Conservation (phyloP, 1,284 basidiomycete genomes). For the Singerocomus inundabilis region DNA sequence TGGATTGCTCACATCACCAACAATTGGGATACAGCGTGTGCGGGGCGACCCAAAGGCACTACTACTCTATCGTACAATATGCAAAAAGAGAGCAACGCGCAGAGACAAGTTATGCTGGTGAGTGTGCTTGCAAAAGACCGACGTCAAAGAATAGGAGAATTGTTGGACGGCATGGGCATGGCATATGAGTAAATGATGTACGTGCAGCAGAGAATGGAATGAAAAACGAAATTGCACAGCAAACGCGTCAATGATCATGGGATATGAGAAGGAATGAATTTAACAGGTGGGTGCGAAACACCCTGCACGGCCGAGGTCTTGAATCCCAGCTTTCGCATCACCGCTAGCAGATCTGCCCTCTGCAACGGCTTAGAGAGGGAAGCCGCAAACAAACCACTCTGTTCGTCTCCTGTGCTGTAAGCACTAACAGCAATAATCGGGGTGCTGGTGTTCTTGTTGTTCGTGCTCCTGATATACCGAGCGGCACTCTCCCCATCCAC, state of each 20-base stretch:
- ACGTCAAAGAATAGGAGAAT: conserved; percentile 2
- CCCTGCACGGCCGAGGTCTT: conserved; percentile 76
- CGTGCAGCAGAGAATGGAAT: conserved; percentile 35
- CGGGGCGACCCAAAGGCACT: conserved; percentile 4
- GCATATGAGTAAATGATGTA: conserved; percentile 34
- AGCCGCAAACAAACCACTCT: conserved; percentile 80
- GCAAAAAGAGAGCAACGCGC: conserved; percentile 32
- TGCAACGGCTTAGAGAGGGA: conserved; percentile 86
- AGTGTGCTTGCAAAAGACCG: conserved; percentile 28
- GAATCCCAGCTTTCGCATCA: conserved; percentile 85
- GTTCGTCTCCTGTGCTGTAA: conserved; percentile 72
- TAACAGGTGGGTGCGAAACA: conserved; percentile 43
- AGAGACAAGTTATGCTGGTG: conserved; percentile 36
- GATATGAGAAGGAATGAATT: conserved; percentile 45
- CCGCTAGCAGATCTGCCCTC: conserved; percentile 78
- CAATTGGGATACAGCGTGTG: conserved; percentile 12
- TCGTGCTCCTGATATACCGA: conserved; percentile 92
- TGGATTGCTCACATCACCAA: background rate
- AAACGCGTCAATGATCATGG: conserved; percentile 26
- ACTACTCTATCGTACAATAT: conserved; percentile 45
- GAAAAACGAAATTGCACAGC: conserved; percentile 28
- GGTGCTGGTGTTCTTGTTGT: conserved; percentile 83
- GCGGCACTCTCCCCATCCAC: conserved; percentile 93
- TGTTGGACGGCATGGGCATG: conserved; percentile 18
- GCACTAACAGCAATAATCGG: conserved; percentile 93